Conservation (phyloP, 305 asterid species). For the Fraxinus baroniana region DNA sequence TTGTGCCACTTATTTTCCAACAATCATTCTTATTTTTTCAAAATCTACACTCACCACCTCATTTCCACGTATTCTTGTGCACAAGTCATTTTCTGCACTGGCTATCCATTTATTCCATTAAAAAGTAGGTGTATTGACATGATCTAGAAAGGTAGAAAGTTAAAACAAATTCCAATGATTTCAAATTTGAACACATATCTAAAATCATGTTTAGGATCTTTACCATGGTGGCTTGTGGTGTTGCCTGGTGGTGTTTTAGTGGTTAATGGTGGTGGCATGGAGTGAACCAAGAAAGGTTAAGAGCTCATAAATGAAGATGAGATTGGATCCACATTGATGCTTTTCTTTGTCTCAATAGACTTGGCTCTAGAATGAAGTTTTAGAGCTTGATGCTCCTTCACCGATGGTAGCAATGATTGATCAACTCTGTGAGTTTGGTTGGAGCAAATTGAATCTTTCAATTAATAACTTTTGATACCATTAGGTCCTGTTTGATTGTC, state of each 20-base stretch:
- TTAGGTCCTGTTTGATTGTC: neutral
- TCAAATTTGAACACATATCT: neutral
- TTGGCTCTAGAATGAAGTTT: neutral
- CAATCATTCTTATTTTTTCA: neutral
- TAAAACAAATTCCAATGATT: too few species aligned
- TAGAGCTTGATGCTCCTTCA: neutral
- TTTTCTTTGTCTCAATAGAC: neutral
- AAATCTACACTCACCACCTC: neutral
- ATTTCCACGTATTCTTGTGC: neutral
- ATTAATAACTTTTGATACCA: neutral
- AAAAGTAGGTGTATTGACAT: too few species aligned
- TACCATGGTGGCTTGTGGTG: neutral
- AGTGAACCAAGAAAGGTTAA: neutral
- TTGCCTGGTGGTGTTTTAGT: neutral
- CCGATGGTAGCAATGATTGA: too few species aligned
- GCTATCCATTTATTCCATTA: neutral
- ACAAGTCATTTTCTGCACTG: neutral
- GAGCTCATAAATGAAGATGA: neutral
- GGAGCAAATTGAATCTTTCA: neutral
- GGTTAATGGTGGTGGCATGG: neutral
- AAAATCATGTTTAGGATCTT: neutral
- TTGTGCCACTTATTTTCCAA: too few species aligned
- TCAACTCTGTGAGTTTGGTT: neutral
- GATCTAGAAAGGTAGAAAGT: neutral
- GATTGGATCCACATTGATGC: neutral